These are phyloP conservation scores for Epichloe aotearoae DNA, from an alignment of 2,329 filamentous ascomycete species.

Conservation along the genomic window DNA sequence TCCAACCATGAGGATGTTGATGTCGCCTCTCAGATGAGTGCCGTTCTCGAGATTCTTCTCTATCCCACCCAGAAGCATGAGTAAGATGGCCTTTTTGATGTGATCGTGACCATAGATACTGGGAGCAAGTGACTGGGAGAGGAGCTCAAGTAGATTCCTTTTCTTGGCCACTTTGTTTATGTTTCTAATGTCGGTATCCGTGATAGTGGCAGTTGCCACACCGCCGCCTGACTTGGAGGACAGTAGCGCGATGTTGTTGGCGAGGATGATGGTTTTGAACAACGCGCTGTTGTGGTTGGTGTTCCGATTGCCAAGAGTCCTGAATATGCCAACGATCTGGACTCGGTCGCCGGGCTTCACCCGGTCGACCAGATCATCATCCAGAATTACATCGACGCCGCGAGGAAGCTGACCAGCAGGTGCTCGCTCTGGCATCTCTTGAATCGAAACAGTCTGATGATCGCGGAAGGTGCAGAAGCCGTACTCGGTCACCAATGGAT, in stretches of 20 bases:
- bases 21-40: constrained; percentile 93
- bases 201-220: constrained; percentile 82
- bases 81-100: constrained; percentile 96
- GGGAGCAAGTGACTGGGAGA: constrained; percentile 87
- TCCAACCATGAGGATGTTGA: constrained; percentile 98
- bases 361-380: constrained; percentile 89
- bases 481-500: constrained; percentile 87
- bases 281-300: constrained; percentile 80
- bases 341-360: constrained; percentile 94
- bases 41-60: constrained; percentile 98
- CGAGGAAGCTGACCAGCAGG: constrained; percentile 90
- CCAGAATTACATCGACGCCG: constrained; percentile 89
- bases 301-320: constrained; percentile 89
- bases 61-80: constrained; percentile 90
- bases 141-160: constrained; percentile 79
- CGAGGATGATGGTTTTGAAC: constrained; percentile 87
- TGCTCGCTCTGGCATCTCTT: constrained; percentile 96
- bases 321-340: constrained; percentile 91
- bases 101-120: constrained; percentile 96
- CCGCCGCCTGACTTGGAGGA: constrained; percentile 94
- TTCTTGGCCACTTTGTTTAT: constrained; percentile 97
- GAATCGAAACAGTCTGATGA: constrained; percentile 94
- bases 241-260: constrained; percentile 87
- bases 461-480: constrained; percentile 92
- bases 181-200: constrained; percentile 92